Percentiles rank a stretch among this genome's conserved stretches.
Evolutionary conservation across 2,329 filamentous ascomycete genomes (phyloP).

Genomic region (Monosporascus cannonballus): DNA sequence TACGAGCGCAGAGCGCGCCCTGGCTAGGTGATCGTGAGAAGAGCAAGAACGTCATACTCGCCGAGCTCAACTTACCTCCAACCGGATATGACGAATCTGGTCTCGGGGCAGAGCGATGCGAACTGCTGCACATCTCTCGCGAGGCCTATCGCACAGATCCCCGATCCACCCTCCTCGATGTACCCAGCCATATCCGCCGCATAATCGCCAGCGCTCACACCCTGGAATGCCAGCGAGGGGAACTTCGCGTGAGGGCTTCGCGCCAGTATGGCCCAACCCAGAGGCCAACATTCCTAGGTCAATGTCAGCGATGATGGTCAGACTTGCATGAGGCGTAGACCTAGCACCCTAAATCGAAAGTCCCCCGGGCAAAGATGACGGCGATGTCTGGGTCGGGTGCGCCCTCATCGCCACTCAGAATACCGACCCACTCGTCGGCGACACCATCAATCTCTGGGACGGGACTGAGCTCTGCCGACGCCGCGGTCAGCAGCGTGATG

Average conservation of each 20-base stretch:
- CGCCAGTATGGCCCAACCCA: conserved; percentile 14
- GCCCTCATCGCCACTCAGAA: conserved; percentile 6
- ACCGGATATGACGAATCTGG: conserved; percentile 12
- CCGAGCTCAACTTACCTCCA: conserved; percentile 11
- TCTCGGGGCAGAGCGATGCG: conserved; percentile 6
- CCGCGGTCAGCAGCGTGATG: background rate
- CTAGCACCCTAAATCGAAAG: conserved; percentile 13
- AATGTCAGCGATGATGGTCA: background rate
- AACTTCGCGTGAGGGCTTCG: conserved; percentile 5
- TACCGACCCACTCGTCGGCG: conserved; percentile 10
- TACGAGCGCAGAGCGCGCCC: conserved; percentile 13
- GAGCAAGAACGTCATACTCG: background rate
- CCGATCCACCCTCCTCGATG: conserved; percentile 11
- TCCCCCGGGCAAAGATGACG: conserved; percentile 15
- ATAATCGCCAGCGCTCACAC: conserved; percentile 11
- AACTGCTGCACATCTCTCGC: conserved; percentile 10
- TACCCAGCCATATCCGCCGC: conserved; percentile 14
- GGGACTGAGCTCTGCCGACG: background rate
- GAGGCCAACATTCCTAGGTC: conserved; percentile 10
- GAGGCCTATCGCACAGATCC: conserved; percentile 8
- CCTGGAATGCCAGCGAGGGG: conserved; percentile 10
- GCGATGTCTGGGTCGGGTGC: conserved; percentile 12
- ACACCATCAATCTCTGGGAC: background rate
- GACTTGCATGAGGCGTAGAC: background rate
- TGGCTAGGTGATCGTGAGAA: conserved; percentile 5